phyloP scores from a whole-genome alignment of 2,329 filamentous ascomycete species.

The Penicillium freii region DNA sequence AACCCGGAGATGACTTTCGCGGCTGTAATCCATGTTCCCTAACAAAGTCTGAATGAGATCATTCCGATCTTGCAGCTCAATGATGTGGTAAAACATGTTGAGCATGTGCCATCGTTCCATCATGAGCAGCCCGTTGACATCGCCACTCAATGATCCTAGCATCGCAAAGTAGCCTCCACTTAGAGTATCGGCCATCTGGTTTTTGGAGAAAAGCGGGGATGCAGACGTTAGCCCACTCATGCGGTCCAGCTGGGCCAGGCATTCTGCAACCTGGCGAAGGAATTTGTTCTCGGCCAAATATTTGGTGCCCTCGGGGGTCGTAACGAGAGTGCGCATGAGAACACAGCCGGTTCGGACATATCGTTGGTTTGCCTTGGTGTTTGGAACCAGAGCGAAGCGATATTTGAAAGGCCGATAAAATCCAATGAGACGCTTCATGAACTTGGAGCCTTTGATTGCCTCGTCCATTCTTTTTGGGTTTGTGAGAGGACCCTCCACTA shows the following conservation, averaged over 20 bases:
- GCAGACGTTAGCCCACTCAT: constrained; percentile 68
- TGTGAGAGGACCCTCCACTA: constrained; percentile 88
- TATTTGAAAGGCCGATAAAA: constrained; percentile 98
- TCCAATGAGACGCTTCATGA: constrained; percentile 88
- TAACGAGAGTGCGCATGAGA: constrained; percentile 79
- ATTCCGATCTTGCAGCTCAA: constrained; percentile 84
- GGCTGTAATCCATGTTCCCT: constrained; percentile 85
- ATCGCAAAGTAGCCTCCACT: constrained; percentile 93
- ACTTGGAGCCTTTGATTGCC: constrained; percentile 91
- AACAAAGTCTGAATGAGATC: constrained; percentile 87
- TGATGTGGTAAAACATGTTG: constrained; percentile 99
- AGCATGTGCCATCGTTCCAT: constrained; percentile 96
- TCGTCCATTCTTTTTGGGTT: constrained; percentile 91
- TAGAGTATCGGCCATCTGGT: constrained; percentile 80
- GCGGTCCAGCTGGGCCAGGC: constrained; percentile 89
- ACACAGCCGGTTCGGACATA: constrained; percentile 89
- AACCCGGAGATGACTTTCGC: constrained; percentile 85
- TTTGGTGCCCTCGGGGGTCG: constrained; percentile 77
- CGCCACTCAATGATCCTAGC: constrained; percentile 80
- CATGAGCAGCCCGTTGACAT: constrained; percentile 79
- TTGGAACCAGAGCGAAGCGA: constrained; percentile 85
- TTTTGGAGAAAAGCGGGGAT: constrained; percentile 82
- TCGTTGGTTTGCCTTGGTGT: constrained; percentile 88
- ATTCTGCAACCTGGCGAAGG: constrained; percentile 90
- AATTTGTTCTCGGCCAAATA: constrained; percentile 92